A percentile compares a stretch with the other conserved stretches of the same genome.
These are phyloP conservation scores for Xerocomus minutiporus DNA, from an alignment of 1,284 basidiomycete species.

Conservation along the genomic window DNA sequence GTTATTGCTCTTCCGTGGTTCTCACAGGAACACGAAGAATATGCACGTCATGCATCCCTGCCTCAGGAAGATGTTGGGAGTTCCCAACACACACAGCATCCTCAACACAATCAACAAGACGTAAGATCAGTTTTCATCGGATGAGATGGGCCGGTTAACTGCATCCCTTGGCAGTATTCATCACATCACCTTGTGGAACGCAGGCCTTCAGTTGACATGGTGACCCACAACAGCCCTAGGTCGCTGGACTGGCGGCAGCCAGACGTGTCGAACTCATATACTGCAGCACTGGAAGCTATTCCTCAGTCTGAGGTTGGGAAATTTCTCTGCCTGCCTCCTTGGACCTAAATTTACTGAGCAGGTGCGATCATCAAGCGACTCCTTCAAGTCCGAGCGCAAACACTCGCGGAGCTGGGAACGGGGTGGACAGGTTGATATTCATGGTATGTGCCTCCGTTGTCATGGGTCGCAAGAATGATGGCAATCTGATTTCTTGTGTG, in stretches of 20 bases:
- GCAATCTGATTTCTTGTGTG: conserved; percentile 14
- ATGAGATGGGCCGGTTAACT: conserved; percentile 20
- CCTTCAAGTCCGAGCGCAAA: conserved; percentile 46
- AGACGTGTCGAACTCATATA: conserved; percentile 46
- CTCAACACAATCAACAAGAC: conserved; percentile 32
- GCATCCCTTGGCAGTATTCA: conserved; percentile 26
- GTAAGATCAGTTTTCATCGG: conserved; percentile 27
- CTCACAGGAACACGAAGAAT: conserved; percentile 28
- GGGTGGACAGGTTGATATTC: conserved; percentile 38
- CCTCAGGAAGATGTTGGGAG: conserved; percentile 31
- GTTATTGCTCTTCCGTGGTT: conserved; percentile 13
- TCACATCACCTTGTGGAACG: conserved; percentile 34
- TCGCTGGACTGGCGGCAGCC: conserved; percentile 49
- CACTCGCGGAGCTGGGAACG: conserved; percentile 58
- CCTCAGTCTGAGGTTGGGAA: conserved; percentile 50
- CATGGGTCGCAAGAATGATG: conserved; percentile 13
- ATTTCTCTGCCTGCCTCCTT: conserved; percentile 11
- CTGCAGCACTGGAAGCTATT: conserved; percentile 37
- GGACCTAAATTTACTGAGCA: conserved; percentile 32
- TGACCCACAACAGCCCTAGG: conserved; percentile 39
- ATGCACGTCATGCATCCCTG: conserved; percentile 30
- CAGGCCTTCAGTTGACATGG: conserved; percentile 32
- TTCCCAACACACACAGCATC: conserved; percentile 30
- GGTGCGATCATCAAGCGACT: conserved; percentile 41
- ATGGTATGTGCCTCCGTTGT: conserved; percentile 23